Percentiles rank a stretch among this genome's conserved stretches.
Conservation (phyloP, 352 stramenopile species). For the Pythium aristosporum region DNA sequence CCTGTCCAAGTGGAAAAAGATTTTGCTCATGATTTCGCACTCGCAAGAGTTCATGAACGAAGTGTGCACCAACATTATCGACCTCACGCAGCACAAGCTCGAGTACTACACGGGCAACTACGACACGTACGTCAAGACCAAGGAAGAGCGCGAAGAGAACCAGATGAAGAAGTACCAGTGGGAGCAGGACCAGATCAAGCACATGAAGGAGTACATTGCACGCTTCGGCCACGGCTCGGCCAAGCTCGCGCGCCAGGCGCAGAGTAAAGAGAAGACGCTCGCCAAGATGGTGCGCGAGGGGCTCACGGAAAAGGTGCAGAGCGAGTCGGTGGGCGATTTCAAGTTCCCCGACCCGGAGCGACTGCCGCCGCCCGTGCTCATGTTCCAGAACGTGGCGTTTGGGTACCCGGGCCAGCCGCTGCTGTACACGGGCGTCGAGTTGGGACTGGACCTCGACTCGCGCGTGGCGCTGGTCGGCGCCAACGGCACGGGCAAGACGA, state of each 20-base stretch:
- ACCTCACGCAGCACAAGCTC: conserved; percentile 94
- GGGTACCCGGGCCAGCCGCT: conserved; percentile 91
- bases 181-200: conserved; percentile 98
- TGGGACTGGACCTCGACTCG: conserved; percentile 97
- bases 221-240: conserved; percentile 97
- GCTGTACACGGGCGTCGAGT: conserved; percentile 93
- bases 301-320: conserved; percentile 93
- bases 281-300: conserved; percentile 97
- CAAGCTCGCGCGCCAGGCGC: conserved; percentile 97
- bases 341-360: conserved; percentile 96
- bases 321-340: conserved; percentile 90
- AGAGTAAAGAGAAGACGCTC: conserved; percentile 98
- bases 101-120: conserved; percentile 99
- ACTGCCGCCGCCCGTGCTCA: conserved; percentile 94
- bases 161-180: conserved; percentile 98
- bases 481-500: conserved; percentile 97
- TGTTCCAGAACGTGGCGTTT: conserved; percentile 98
- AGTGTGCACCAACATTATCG: conserved; percentile 98
- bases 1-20: conserved; percentile 96
- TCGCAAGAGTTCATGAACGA: conserved; percentile 99
- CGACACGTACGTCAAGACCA: conserved; percentile 97
- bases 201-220: conserved; percentile 99
- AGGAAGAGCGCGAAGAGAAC: conserved; percentile 97
- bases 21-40: conserved; percentile 97
- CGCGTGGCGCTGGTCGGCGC: conserved; percentile 96